phyloP scores from a whole-genome alignment of 345 rosid genomes.

The Angophora floribunda region DNA sequence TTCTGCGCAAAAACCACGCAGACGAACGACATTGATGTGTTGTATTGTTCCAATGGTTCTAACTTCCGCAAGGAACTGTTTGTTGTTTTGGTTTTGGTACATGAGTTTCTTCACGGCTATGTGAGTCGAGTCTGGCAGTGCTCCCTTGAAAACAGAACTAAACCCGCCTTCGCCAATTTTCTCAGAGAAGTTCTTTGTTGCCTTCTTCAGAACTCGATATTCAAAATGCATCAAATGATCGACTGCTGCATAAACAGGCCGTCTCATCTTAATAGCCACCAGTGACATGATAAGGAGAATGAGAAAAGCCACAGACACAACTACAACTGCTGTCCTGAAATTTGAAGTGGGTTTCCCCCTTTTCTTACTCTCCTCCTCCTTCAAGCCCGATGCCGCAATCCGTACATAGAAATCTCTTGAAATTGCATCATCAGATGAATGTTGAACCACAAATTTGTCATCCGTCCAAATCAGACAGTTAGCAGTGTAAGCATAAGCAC shows the following conservation, averaged over 20 bases:
- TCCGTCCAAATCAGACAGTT: constrained; percentile 5
- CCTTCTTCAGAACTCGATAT: not conserved
- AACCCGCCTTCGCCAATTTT: constrained; percentile 20
- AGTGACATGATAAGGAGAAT: not conserved
- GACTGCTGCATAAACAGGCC: not conserved
- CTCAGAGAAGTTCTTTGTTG: constrained; percentile 2
- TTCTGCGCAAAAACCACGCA: constrained; percentile 6
- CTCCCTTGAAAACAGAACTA: constrained; percentile 12
- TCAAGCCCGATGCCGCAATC: not conserved
- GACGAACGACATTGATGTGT: constrained; percentile 8
- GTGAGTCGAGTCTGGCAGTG: not conserved
- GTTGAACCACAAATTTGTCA: not conserved
- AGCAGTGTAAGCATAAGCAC: constrained; percentile 8
- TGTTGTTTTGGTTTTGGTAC: not conserved
- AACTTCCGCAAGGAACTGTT: constrained; percentile 13
- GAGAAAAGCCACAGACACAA: not conserved
- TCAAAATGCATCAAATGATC: not conserved
- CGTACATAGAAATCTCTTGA: not conserved
- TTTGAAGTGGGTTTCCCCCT: not conserved
- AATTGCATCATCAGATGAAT: not conserved
- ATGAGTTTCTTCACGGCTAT: constrained; percentile 16
- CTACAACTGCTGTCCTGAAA: not conserved
- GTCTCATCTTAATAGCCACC: not conserved
- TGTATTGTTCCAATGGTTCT: constrained; percentile 13
- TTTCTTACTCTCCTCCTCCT: not conserved